Base-by-base conservation (phyloP, 106 monocot genomes). In the Dactylorhiza incarnata region DNA sequence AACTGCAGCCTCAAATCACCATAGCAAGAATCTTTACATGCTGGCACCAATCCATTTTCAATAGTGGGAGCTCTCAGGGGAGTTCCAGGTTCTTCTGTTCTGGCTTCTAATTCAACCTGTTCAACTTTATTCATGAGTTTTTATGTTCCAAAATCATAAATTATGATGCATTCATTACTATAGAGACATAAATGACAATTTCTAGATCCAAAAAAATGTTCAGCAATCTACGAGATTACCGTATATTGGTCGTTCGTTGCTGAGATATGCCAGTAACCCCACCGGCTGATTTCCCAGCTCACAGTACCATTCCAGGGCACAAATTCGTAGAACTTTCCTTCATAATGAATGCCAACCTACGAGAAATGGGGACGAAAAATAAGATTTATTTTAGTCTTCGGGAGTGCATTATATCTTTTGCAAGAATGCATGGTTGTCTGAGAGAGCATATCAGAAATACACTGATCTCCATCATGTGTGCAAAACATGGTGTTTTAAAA, bases 41-140 rank as follows among this genome's bases (percentile, higher is more conserved):
- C 94, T 49, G 87, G 77, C 22, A 87, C 81, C 9, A 99, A 73
- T 25, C 97, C 97, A 48, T 84, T 86, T 89, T 99, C 97, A 1
- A 80, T 46, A 3, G 97, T 97, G 29, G 97, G 97, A 76, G 97
- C 97, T 54, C 94, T 91, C 73, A 99, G 71, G n/a, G 97, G 89
- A 73, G 89, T 85, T 20, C 97, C 97, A 20, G 86, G 79, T 71
- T 91, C 97, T 68, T 82, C 77, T 29, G 89, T 84, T 6, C 85
- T 91, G 13, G 94, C 94, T 63, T 84, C 86, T 78, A 99, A 74
- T 75, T 94, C 91, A 0, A 91, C 91, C 97, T 99, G 76, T 7
- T 78, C 37, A 19, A 20, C 14, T 53, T 53, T 59, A 16, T 22
- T 9, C 20, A 72, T 49, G 49, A 72, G 43, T 15, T 45, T 58